Conservation (phyloP, 495 filamentous ascomycete species). For the Gamarada debralockiae region DNA sequence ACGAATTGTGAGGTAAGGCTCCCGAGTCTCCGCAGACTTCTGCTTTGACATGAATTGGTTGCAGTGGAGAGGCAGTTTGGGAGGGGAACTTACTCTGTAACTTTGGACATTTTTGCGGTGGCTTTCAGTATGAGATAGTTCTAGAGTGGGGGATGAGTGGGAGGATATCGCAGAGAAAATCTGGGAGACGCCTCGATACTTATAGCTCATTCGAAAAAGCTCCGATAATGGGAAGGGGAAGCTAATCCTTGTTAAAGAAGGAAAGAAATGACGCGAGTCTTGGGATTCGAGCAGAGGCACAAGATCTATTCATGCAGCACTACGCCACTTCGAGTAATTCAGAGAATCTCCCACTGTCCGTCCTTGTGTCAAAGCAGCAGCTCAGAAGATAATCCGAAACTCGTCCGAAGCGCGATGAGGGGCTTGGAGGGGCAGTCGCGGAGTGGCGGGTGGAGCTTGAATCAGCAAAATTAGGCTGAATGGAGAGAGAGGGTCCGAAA, state of each 20-base stretch:
- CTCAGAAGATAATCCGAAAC: background rate
- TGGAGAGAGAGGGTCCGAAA: background rate
- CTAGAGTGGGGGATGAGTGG: background rate
- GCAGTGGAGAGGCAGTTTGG: background rate
- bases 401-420: too few species aligned
- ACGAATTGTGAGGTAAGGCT: slow-evolving; percentile 10
- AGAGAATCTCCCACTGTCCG: too few species aligned
- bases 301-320: too few species aligned
- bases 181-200: background rate
- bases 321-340: too few species aligned
- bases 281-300: too few species aligned
- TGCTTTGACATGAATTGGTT: slow-evolving; percentile 20
- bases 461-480: slow-evolving; percentile 8
- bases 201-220: background rate
- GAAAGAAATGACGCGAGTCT: too few species aligned
- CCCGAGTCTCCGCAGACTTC: slow-evolving; percentile 21
- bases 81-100: slow-evolving; percentile 14
- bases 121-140: background rate
- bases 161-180: background rate
- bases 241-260: too few species aligned
- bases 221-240: too few species aligned
- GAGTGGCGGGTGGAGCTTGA: background rate
- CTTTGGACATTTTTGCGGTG: slow-evolving; percentile 13
- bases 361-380: background rate
- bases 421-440: background rate